Percentiles rank a stretch among this genome's conserved stretches.
These are phyloP conservation scores for Plenodomus lindquistii DNA, from an alignment of 2,329 filamentous ascomycete species.

Conservation along the genomic window DNA sequence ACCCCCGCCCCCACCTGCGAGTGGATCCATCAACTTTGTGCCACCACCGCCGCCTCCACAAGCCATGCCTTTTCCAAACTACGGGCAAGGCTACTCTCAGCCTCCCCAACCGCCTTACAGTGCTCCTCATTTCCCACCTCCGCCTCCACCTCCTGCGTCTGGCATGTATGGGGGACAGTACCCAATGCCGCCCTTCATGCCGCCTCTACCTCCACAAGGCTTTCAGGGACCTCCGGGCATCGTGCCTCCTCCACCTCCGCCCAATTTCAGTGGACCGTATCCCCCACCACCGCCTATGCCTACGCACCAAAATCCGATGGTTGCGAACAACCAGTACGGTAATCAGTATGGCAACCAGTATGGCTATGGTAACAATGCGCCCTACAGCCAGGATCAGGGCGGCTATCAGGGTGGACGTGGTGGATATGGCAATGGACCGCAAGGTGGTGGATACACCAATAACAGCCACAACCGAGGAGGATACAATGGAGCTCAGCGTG, in stretches of 20 bases:
- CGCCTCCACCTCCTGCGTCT: constrained; percentile 15
- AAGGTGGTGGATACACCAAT: constrained; percentile 18
- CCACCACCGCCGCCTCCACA: too few species aligned
- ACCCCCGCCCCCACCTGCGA: neutral
- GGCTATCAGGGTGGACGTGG: constrained; percentile 15
- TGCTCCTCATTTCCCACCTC: constrained; percentile 24
- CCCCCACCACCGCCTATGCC: constrained; percentile 21
- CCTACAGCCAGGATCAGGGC: neutral
- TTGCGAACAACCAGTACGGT: constrained; percentile 14
- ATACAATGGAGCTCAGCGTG: constrained; percentile 19
- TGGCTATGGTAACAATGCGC: neutral
- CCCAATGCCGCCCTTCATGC: constrained; percentile 19
- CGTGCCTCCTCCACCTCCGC: constrained; percentile 31
- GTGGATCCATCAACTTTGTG: neutral
- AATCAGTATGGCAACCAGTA: constrained; percentile 4
- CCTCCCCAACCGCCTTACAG: constrained; percentile 17
- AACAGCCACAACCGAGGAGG: constrained; percentile 15
- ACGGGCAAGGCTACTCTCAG: constrained; percentile 13
- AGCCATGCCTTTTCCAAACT: constrained; percentile 4
- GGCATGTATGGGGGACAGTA: constrained; percentile 24
- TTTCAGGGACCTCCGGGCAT: constrained; percentile 19
- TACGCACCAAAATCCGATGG: constrained; percentile 3
- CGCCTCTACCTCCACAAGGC: constrained; percentile 24
- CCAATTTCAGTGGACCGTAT: constrained; percentile 27
- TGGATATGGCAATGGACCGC: constrained; percentile 16